These are phyloP conservation scores for Hyaloscypha hepaticicola DNA, from an alignment of 495 filamentous ascomycete genomes.

Conservation along the genomic window DNA sequence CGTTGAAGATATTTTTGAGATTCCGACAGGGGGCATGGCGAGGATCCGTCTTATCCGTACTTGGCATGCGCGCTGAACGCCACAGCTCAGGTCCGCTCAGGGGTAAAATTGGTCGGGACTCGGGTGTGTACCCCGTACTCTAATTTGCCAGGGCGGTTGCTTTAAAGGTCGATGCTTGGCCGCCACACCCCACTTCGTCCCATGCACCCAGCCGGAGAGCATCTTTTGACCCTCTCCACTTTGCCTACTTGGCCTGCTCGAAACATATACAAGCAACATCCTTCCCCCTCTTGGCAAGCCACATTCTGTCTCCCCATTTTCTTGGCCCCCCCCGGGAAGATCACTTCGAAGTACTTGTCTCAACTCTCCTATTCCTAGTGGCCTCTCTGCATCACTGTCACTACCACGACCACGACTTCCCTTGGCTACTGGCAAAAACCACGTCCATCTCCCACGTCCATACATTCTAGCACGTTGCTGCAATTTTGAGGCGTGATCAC, in stretches of 20 bases:
- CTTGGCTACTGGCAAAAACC: background rate
- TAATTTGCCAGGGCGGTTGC: background rate
- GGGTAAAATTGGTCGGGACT: background rate
- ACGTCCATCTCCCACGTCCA: background rate
- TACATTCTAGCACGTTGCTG: background rate
- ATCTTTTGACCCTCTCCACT: background rate
- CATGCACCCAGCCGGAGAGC: background rate
- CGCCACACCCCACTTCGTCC: background rate
- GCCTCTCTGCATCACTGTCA: too few relatives aligned
- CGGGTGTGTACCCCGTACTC: background rate
- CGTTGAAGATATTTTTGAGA: background rate
- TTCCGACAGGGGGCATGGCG: background rate
- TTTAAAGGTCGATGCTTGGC: background rate
- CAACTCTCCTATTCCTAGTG: background rate
- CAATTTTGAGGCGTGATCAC: background rate
- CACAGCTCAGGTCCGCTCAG: background rate
- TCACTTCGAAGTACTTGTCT: background rate
- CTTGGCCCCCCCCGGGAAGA: background rate
- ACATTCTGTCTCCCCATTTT: background rate
- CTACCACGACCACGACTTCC: background rate
- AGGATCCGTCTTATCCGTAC: background rate
- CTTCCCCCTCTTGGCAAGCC: background rate
- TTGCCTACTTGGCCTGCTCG: background rate
- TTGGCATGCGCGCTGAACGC: background rate
- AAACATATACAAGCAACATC: background rate